phyloP scores from a whole-genome alignment of 2,329 filamentous ascomycete species.

The Hypoxylon sp. region DNA sequence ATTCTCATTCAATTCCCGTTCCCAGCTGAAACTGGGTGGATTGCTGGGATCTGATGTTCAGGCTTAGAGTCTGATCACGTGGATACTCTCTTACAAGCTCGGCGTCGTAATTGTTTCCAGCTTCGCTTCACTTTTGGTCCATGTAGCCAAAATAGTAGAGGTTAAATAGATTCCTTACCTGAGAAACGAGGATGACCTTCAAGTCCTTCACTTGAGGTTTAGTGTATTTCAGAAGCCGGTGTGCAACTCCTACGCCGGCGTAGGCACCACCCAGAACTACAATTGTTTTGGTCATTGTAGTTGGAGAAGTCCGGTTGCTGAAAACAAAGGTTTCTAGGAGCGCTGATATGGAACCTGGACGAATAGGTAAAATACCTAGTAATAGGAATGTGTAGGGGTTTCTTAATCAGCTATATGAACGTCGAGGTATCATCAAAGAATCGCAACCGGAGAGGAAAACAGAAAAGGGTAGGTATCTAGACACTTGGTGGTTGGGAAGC shows the following conservation, averaged over 20 bases:
- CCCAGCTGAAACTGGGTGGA: constrained; percentile 29
- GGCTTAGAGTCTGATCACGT: constrained; percentile 22
- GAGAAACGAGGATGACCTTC: constrained; percentile 68
- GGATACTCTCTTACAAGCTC: neutral
- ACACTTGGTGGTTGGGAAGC: constrained; percentile 4
- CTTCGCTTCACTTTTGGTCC: neutral
- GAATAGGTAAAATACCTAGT: neutral
- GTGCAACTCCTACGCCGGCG: constrained; percentile 66
- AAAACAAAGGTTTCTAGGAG: neutral
- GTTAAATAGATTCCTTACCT: constrained; percentile 56
- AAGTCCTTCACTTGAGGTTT: constrained; percentile 59
- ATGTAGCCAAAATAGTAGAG: neutral
- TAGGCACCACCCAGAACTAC: constrained; percentile 68
- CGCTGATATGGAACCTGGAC: neutral
- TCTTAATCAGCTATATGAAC: neutral
- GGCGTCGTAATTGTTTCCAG: constrained; percentile 12
- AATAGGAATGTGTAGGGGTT: constrained; percentile 2
- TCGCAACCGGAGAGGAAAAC: neutral
- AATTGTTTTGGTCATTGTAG: constrained; percentile 64
- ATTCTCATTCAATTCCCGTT: constrained; percentile 10
- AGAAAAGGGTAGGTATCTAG: neutral
- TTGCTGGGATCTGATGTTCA: constrained; percentile 13
- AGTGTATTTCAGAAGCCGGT: constrained; percentile 67
- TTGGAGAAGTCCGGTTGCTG: constrained; percentile 40
- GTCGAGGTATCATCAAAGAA: constrained; percentile 5